phyloP scores from a whole-genome alignment of 192 early-diverging fungal genomes.

The Diversispora epigaea region DNA sequence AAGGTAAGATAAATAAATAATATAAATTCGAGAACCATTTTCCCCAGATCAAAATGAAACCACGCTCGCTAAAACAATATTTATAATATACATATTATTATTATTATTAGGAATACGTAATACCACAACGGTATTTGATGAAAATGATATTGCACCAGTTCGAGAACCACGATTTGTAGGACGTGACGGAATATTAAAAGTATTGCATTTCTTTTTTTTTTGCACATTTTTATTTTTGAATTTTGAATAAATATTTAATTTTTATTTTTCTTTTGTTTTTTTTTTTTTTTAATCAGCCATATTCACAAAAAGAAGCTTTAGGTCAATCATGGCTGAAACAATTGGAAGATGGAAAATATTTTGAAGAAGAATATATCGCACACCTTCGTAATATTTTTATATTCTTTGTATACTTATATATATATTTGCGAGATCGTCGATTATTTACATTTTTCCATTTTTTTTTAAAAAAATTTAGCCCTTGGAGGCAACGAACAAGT shows the following conservation, averaged over 20 bases:
- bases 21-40: too few relatives aligned
- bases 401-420: not conserved
- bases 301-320: constrained; percentile 73
- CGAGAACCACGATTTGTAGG: constrained; percentile 84
- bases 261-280: too few relatives aligned
- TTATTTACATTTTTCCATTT: not conserved
- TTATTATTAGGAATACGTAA: constrained; percentile 89
- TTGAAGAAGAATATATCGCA: constrained; percentile 80
- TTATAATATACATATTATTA: too few relatives aligned
- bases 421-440: not conserved
- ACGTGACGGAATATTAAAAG: constrained; percentile 78
- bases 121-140: constrained; percentile 86
- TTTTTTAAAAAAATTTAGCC: constrained; percentile 34
- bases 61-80: too few relatives aligned
- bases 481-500: constrained; percentile 83
- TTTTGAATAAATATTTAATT: not conserved
- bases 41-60: too few relatives aligned
- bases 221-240: not conserved
- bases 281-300: constrained; percentile 54
- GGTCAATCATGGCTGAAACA: constrained; percentile 87
- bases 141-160: constrained; percentile 79
- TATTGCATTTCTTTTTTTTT: constrained; percentile 36
- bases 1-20: constrained; percentile 48
- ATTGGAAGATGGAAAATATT: constrained; percentile 73
- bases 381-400: constrained; percentile 59